These are phyloP conservation scores for Corinectria fuckeliana DNA, from an alignment of 2,329 filamentous ascomycete genomes.

Conservation along the genomic window DNA sequence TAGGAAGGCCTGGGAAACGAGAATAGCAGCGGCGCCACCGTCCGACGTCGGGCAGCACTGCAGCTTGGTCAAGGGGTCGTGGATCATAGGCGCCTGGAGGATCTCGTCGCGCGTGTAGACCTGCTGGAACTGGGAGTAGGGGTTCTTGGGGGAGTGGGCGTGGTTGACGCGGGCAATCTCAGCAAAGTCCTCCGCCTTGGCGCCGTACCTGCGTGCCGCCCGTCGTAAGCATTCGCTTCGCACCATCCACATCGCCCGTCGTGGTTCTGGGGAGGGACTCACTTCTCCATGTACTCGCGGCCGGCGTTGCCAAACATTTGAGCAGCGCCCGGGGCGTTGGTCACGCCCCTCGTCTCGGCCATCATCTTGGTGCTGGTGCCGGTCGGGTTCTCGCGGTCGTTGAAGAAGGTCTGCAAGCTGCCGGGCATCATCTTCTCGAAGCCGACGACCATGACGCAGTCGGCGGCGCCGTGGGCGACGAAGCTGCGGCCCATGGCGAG, in stretches of 20 bases:
- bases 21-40: slow-evolving; percentile 84
- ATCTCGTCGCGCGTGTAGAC: slow-evolving; percentile 90
- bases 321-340: slow-evolving; percentile 82
- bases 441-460: slow-evolving; percentile 89
- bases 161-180: slow-evolving; percentile 96
- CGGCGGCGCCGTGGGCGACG: slow-evolving; percentile 79
- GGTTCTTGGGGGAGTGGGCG: slow-evolving; percentile 88
- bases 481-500: slow-evolving; percentile 83
- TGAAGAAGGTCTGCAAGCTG: slow-evolving; percentile 82
- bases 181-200: slow-evolving; percentile 84
- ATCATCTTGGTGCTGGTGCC: slow-evolving; percentile 79
- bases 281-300: slow-evolving; percentile 93
- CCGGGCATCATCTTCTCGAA: slow-evolving; percentile 99
- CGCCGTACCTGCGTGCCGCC: slow-evolving; percentile 70
- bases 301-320: slow-evolving; percentile 98
- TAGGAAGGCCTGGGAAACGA: slow-evolving; percentile 89
- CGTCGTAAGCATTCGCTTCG: slow-evolving; percentile 22
- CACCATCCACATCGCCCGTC: too few species aligned
- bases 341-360: slow-evolving; percentile 79
- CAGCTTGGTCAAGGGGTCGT: slow-evolving; percentile 91
- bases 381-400: slow-evolving; percentile 82
- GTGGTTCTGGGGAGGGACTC: too few species aligned
- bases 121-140: slow-evolving; percentile 96
- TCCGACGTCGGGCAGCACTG: slow-evolving; percentile 98
- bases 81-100: slow-evolving; percentile 76